phyloP scores from a whole-genome alignment of 225 moss, liverwort and hornwort species.

The Polytrichum commune region DNA sequence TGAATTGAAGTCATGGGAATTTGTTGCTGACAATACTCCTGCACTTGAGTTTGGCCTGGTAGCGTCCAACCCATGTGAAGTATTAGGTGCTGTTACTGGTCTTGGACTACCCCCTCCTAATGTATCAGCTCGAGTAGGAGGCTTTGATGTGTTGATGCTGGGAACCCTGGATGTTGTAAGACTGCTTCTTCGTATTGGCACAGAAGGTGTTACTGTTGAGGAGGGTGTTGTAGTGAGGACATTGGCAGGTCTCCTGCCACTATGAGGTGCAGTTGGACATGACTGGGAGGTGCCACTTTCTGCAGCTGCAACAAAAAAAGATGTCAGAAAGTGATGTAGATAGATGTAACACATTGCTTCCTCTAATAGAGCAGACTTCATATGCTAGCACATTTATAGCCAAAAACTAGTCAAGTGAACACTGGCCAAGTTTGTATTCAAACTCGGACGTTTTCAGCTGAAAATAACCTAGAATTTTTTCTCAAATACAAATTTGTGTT shows the following conservation, averaged over 20 bases:
- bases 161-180: constrained; percentile 43
- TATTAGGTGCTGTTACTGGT: constrained; percentile 36
- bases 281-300: constrained; percentile 59
- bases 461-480: too few species aligned
- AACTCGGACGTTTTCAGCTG: too few species aligned
- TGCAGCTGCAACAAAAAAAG: constrained; percentile 47
- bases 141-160: constrained; percentile 40
- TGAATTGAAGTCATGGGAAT: constrained; percentile 56
- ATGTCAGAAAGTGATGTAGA: background rate
- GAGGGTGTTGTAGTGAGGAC: constrained; percentile 42
- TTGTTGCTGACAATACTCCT: constrained; percentile 58
- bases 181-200: constrained; percentile 47
- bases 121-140: constrained; percentile 41
- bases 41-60: constrained; percentile 49
- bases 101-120: constrained; percentile 37
- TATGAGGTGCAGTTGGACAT: constrained; percentile 42
- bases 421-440: too few species aligned
- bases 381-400: too few species aligned
- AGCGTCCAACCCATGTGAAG: constrained; percentile 51
- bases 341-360: too few species aligned
- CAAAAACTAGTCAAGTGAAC: too few species aligned
- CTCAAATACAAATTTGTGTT: too few species aligned
- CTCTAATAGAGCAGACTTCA: too few species aligned
- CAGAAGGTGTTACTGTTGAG: constrained; percentile 28
- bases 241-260: constrained; percentile 50